Conservation (phyloP, 176 grass and related monocot genomes). For the Echinochloa phyllopogon region DNA sequence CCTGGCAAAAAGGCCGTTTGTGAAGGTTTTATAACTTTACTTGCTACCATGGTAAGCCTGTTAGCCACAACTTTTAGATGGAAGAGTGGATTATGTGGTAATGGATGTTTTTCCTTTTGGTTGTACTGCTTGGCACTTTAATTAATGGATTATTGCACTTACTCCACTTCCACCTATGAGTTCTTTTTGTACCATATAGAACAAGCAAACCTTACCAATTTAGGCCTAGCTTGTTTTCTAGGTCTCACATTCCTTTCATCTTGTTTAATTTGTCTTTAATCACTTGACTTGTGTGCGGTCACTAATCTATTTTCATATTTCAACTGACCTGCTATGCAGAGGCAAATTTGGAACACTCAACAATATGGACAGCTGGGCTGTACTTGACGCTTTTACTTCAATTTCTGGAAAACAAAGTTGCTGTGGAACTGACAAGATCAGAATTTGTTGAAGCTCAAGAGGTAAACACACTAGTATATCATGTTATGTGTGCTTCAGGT, state of each 20-base stretch:
- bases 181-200: constrained; percentile 1
- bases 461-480: constrained; percentile 49
- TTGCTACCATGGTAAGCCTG: too few species aligned
- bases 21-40: too few species aligned
- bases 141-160: not conserved
- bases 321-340: constrained; percentile 52
- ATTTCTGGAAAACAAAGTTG: constrained; percentile 91
- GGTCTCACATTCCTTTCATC: constrained; percentile 13
- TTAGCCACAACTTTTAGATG: not conserved
- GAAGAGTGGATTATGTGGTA: not conserved
- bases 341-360: constrained; percentile 85
- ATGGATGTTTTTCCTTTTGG: not conserved
- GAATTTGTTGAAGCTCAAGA: constrained; percentile 97
- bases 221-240: constrained; percentile 1
- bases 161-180: not conserved
- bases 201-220: not conserved
- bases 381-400: constrained; percentile 95
- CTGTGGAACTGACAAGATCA: constrained; percentile 88
- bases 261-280: constrained; percentile 18
- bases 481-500: constrained; percentile 9
- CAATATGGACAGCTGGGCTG: constrained; percentile 78
- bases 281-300: constrained; percentile 1
- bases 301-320: constrained; percentile 14
- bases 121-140: not conserved
- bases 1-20: too few species aligned